A percentile compares a stretch with the other conserved stretches of the same genome.
These are phyloP conservation scores for Cercospora sp. DNA, from an alignment of 2,329 filamentous ascomycete genomes.

Conservation along the genomic window DNA sequence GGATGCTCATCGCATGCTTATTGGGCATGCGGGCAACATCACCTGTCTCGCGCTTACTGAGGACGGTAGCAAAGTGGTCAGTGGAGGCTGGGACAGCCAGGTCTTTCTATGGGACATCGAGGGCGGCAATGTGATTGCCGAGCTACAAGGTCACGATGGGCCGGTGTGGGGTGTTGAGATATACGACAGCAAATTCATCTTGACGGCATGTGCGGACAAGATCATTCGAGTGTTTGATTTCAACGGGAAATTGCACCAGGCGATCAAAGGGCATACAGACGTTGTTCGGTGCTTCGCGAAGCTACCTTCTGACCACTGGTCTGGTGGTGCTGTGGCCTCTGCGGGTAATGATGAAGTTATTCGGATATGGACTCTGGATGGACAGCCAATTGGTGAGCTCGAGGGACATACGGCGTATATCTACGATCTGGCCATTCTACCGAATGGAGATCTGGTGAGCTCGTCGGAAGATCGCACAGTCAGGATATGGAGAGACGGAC, in stretches of 20 bases:
- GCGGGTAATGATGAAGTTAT: slow-evolving; percentile 91
- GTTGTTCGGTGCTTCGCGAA: slow-evolving; percentile 86
- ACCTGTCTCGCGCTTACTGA: slow-evolving; percentile 80
- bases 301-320: slow-evolving; percentile 72
- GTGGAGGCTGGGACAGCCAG: slow-evolving; percentile 90
- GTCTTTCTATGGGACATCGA: slow-evolving; percentile 83
- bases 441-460: slow-evolving; percentile 85
- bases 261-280: slow-evolving; percentile 71
- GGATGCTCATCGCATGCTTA: slow-evolving; percentile 79
- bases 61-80: slow-evolving; percentile 73
- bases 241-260: slow-evolving; percentile 63
- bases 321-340: slow-evolving; percentile 88
- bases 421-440: slow-evolving; percentile 76
- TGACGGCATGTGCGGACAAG: slow-evolving; percentile 84
- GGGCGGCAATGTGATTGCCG: slow-evolving; percentile 76
- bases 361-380: slow-evolving; percentile 80
- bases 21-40: slow-evolving; percentile 85
- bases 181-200: slow-evolving; percentile 74
- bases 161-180: slow-evolving; percentile 91
- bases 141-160: slow-evolving; percentile 74
- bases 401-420: slow-evolving; percentile 93
- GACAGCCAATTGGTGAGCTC: slow-evolving; percentile 73
- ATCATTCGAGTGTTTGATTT: slow-evolving; percentile 79
- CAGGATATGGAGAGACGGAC: slow-evolving; percentile 77
- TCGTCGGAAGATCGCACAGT: slow-evolving; percentile 93